Evolutionary conservation across 306 rosid species (phyloP).

Genomic region (Calophaca sinica): DNA sequence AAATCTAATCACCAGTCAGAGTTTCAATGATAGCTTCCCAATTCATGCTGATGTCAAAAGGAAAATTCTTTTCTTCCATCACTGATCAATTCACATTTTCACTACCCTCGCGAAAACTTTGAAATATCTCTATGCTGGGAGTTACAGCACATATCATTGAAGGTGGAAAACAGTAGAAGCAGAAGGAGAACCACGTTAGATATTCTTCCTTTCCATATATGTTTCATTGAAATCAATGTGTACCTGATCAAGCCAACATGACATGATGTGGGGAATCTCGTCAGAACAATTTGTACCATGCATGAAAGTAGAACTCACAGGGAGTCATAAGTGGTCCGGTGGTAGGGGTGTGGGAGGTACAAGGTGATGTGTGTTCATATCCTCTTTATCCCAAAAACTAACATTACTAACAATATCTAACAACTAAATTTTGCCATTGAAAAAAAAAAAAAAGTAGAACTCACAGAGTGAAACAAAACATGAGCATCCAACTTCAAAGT

Average conservation of each 20-base stretch:
- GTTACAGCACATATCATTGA: background rate
- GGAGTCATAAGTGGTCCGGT: too few species aligned
- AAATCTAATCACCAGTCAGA: constrained; percentile 3
- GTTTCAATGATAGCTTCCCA: constrained; percentile 17
- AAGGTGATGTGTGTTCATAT: too few species aligned
- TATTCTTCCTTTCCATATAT: constrained; percentile 9
- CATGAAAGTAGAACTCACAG: background rate
- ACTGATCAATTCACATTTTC: background rate
- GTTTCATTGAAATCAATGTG: constrained; percentile 29
- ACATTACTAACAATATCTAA: too few species aligned
- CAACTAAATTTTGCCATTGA: too few species aligned
- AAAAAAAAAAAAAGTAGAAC: constrained; percentile 9
- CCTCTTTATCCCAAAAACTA: too few species aligned
- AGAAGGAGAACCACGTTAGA: background rate
- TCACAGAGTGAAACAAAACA: too few species aligned
- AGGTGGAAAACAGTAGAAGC: too few species aligned
- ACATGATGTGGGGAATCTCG: constrained; percentile 38
- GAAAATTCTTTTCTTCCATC: constrained; percentile 1
- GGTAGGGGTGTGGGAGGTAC: too few species aligned
- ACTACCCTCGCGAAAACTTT: background rate
- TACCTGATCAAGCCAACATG: constrained; percentile 34
- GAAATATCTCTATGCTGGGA: too few species aligned
- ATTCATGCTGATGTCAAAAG: background rate
- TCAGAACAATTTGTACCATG: constrained; percentile 38
- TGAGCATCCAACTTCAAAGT: too few species aligned